phyloP scores from a whole-genome alignment of 306 rosid genomes.

The Sesbania bispinosa region DNA sequence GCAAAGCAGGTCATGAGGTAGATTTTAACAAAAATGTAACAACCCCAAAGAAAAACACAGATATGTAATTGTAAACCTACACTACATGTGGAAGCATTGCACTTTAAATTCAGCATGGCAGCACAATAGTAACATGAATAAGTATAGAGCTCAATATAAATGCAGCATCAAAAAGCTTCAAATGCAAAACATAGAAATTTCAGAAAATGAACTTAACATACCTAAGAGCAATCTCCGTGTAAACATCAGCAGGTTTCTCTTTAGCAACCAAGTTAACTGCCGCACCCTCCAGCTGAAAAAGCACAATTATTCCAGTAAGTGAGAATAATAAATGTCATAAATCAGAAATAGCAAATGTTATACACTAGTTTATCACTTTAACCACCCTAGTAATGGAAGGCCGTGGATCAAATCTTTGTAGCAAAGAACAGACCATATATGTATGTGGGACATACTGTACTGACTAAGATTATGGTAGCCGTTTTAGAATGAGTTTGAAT shows the following conservation, averaged over 20 bases:
- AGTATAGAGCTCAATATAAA: background rate
- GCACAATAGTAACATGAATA: background rate
- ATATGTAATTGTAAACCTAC: background rate
- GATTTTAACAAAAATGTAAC: background rate
- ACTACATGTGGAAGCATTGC: constrained; percentile 5
- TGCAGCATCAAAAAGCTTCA: background rate
- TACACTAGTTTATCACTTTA: background rate
- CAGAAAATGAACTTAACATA: constrained; percentile 21
- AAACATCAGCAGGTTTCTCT: constrained; percentile 80
- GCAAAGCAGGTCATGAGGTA: background rate
- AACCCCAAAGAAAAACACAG: background rate
- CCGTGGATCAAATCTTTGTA: too few species aligned
- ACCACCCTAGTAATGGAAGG: background rate
- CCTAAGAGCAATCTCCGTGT: constrained; percentile 85
- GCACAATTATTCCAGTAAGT: constrained; percentile 19
- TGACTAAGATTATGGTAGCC: too few species aligned
- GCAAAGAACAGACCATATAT: too few species aligned
- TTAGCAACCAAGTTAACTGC: constrained; percentile 83
- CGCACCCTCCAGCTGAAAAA: constrained; percentile 76
- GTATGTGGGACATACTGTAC: too few species aligned
- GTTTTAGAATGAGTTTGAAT: too few species aligned
- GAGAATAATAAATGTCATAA: constrained; percentile 21
- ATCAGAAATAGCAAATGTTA: constrained; percentile 4
- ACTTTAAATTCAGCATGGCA: background rate
- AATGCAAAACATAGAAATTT: background rate